phyloP scores from a whole-genome alignment of 345 rosid species.

The Aquilaria malaccensis region DNA sequence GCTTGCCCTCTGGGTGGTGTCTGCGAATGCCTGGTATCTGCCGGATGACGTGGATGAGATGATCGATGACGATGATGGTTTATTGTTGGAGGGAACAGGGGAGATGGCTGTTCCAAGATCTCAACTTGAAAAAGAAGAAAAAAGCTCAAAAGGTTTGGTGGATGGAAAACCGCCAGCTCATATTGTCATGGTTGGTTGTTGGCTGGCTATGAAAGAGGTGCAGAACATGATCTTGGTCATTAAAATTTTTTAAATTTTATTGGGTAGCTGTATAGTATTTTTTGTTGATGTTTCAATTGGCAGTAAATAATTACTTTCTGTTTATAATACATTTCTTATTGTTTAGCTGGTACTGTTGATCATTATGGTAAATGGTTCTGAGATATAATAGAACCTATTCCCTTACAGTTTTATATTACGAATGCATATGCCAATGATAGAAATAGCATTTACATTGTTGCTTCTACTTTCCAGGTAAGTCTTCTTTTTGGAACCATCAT shows the following conservation, averaged over 20 bases:
- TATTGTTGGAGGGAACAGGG: conserved; percentile 37
- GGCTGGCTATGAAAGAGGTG: conserved; percentile 99
- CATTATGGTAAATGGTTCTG: too few species aligned
- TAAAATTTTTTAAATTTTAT: conserved; percentile 13
- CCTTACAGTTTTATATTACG: too few species aligned
- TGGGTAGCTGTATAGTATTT: background rate
- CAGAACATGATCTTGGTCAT: conserved; percentile 12
- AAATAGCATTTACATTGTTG: background rate
- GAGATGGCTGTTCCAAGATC: conserved; percentile 27
- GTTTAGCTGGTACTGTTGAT: too few species aligned
- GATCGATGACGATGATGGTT: conserved; percentile 52
- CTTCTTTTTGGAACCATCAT: conserved; percentile 87
- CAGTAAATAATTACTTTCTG: too few species aligned
- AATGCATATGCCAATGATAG: too few species aligned
- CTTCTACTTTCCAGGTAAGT: conserved; percentile 62
- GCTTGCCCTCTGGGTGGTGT: conserved; percentile 92
- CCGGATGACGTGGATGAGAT: conserved; percentile 85
- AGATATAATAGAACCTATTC: too few species aligned
- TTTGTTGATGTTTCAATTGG: background rate
- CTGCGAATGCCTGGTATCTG: conserved; percentile 91
- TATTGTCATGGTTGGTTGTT: conserved; percentile 93
- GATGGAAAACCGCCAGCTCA: conserved; percentile 57
- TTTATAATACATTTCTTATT: too few species aligned
- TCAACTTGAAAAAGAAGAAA: conserved; percentile 36
- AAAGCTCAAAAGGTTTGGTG: conserved; percentile 26